Evolutionary conservation across 73 alveolate species (phyloP), one percentile per base, ranked within the genome.

Genomic region (Vitrella brassicaformis): DNA sequence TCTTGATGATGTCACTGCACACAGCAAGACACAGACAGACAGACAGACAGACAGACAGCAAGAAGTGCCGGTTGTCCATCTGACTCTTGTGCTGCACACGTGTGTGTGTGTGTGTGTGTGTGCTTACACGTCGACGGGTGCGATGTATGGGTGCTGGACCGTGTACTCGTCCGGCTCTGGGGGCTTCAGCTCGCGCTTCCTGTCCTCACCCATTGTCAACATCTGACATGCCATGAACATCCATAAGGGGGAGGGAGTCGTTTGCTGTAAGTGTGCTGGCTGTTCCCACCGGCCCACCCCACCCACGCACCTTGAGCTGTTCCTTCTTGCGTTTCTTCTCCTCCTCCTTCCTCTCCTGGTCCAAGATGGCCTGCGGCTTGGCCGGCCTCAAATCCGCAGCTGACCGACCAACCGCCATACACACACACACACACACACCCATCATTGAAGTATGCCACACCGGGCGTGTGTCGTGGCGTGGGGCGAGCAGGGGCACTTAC

Each of bases 1-100:
- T 91, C 78, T 92, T 90, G 47, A 94, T 94, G 31, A 94, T 86
- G 71, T 94, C 99, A 39, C 86, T 75, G 75, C 90, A 97, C 27
- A 85, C 67, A 47, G 89, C 87, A 39, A 14, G 14, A 14, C 22
- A 39, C 22, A 39, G 56, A 14, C 22, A 39, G 14, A 14, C 56
- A 39, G 56, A 39, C 56, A 39, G 56, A 8, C 56, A 39, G 4
- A 39, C 56, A 4, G 14, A 8, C 56, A 39, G 14, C 14, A 4
- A 39, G 14, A 39, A 39, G 4, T 39, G 4, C 56, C 14, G 56
- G 14, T 39, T 39, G 4, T 39, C 56, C 56, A 39, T 39, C 22
- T n/a, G n/a, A n/a, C n/a, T n/a, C n/a, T n/a, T n/a, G n/a, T n/a
- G n/a, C n/a, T n/a, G n/a, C n/a, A n/a, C n/a, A n/a, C n/a, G n/a